Base-by-base conservation (phyloP, 1,284 basidiomycete species). In the Cryptococcus amylolentus region DNA sequence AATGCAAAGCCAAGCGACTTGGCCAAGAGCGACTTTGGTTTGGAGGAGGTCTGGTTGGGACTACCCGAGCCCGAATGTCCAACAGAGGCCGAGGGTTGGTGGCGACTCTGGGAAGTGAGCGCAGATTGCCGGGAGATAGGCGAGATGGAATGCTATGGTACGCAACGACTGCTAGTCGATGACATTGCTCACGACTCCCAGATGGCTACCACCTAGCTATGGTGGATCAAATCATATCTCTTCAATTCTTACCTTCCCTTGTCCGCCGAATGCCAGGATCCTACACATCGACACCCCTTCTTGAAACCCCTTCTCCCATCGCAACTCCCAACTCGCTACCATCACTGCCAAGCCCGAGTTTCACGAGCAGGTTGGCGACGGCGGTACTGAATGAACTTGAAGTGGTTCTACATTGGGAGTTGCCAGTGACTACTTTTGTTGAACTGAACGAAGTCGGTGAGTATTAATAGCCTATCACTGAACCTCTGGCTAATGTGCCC, bases 371-470 rank as follows among this genome's bases (percentile, higher is more conserved):
- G 26, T 23, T 59, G 20, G 40, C 44, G 9, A 38, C 10, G n/a
- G 16, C 13, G 12, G 16, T 73, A 8, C 54, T 63, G 35, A 57
- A 51, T 40, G 71, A 75, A 50, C 65, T 72, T 44, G 66, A 69
- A 20, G 62, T 62, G 37, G 42, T 70, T 1, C 54, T 77, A 0
- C 61, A 61, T 35, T 76, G 71, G 71, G 67, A 73, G 42, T 54
- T 77, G 35, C 69, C 67, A 8, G 57, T 77, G 18, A 66, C 67
- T 5, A 77, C 76, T 5, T 59, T 72, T 28, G 71, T 77, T 20
- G 67, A 76, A 53, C 75, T 77, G 60, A 77, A 77, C 58, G 76
- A 77, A 57, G 70, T 71, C 44, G 72, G 67, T 69, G 49, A 52
- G 65, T 66, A 23, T 1, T 12, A 8, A 16, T 31, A 10, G 8